Base-by-base conservation (phyloP, 2,329 filamentous ascomycete species). In the Talaromyces sp. region DNA sequence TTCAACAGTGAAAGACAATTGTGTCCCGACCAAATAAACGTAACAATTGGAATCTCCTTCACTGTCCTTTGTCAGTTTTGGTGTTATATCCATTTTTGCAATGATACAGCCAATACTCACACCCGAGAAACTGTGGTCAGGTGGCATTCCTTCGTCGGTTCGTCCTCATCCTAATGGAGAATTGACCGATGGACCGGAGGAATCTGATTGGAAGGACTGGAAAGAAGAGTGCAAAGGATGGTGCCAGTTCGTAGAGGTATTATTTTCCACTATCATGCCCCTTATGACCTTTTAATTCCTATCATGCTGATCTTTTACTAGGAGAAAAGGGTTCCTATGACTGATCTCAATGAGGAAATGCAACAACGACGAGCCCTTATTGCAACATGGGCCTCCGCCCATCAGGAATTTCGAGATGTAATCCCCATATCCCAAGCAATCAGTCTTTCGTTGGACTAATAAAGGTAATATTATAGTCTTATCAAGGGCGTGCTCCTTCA, bases 401-500 rank as follows among this genome's bases (percentile, higher is more conserved):
- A 60, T 60, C 58, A 60, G 31, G 19, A n/a, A 8, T 50, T 50
- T 31, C 43, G 43, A 60, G 58, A 60, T 14, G 33, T 50, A 35
- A 33, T 22, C 3, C 43, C 33, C 33, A 35, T 35, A 35, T 10
- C 33, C 10, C 33, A 35, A 35, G 10, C 33, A 35, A 35, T 35
- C 33, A 35, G 33, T 35, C 33, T 35, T 35, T 35, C 33, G 33
- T 4, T 35, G 22, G 10, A 35, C 33, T 35, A 10, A 35, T 7
- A 35, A 8, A 35, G 33, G 10, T 10, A 35, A 35, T 35, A 22
- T 35, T 35, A 35, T 5, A 48, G 31, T 60, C 43, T 22, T 50
- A 60, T 37, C 58, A 60, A 48, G n/a, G 37, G 2, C 11, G 27
- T 48, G 58, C 58, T 48, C 31, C 58, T 37, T 35, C 22, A 22